These are phyloP conservation scores for Mycena venus DNA, from an alignment of 768 basidiomycete genomes.

Conservation along the genomic window DNA sequence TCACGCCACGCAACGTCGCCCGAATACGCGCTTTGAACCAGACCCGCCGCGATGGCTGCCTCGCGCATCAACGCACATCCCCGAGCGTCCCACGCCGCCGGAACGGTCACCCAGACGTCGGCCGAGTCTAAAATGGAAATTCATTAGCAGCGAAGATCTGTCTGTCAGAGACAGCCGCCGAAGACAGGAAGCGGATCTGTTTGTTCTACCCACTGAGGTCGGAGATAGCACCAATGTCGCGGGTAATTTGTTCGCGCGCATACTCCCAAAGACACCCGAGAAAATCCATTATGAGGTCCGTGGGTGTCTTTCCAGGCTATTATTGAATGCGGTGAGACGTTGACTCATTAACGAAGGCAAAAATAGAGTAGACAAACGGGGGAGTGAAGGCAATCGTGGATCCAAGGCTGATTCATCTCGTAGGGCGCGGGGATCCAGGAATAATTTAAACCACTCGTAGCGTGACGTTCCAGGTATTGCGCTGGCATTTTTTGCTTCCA, in stretches of 20 bases:
- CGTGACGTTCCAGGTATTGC: slow-evolving; percentile 42
- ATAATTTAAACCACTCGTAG: slow-evolving; percentile 79
- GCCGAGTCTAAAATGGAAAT: slow-evolving; percentile 29
- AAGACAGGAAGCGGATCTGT: no score
- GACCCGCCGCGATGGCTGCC: slow-evolving; percentile 16
- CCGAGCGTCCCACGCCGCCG: slow-evolving; percentile 26
- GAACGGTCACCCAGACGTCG: slow-evolving; percentile 24
- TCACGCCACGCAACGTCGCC: slow-evolving; percentile 85
- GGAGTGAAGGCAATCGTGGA: slow-evolving; percentile 79
- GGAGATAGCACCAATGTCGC: slow-evolving; percentile 87
- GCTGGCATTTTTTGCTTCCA: slow-evolving; percentile 27
- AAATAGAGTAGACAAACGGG: slow-evolving; percentile 67
- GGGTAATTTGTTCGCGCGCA: slow-evolving; percentile 88
- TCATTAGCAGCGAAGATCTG: neutral
- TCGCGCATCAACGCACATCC: slow-evolving; percentile 22
- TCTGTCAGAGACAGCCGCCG: neutral
- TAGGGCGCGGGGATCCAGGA: slow-evolving; percentile 85
- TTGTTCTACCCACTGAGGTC: slow-evolving; percentile 77
- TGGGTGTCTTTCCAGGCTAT: slow-evolving; percentile 80
- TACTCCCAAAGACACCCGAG: slow-evolving; percentile 89
- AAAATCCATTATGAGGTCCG: slow-evolving; percentile 89
- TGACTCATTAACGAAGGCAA: neutral
- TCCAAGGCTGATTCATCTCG: slow-evolving; percentile 80
- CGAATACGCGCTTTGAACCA: slow-evolving; percentile 49
- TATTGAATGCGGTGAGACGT: slow-evolving; percentile 28